A percentile compares a stretch with the other conserved stretches of the same genome.
phyloP scores from a whole-genome alignment of 208 protist species.

The Ichthyophonus hoferi region DNA sequence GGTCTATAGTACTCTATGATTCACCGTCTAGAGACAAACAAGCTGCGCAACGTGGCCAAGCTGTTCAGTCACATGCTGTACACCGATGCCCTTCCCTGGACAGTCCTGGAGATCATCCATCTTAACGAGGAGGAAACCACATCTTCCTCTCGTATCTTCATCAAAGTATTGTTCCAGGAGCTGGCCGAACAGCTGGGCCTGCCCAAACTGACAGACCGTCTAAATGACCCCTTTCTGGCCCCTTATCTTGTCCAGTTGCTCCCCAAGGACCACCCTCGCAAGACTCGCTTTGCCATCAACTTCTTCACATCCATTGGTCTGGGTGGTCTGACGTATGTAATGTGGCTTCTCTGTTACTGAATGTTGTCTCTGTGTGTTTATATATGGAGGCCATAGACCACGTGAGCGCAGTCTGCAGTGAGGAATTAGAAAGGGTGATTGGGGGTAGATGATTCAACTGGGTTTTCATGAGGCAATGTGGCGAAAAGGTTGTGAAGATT shows the following conservation, averaged over 20 bases:
- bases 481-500: no score
- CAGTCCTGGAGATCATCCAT: constrained; percentile 62
- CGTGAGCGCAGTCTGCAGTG: no score
- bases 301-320: constrained; percentile 83
- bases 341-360: no score
- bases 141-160: constrained; percentile 79
- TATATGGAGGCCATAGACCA: no score
- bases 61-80: constrained; percentile 92
- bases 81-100: constrained; percentile 87
- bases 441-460: no score
- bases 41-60: constrained; percentile 92
- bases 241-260: constrained; percentile 67
- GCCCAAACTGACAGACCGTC: constrained; percentile 54
- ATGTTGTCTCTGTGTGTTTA: no score
- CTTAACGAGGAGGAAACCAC: constrained; percentile 78
- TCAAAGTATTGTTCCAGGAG: constrained; percentile 77
- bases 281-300: constrained; percentile 86
- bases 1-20: constrained; percentile 86
- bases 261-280: constrained; percentile 73
- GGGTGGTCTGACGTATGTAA: constrained; percentile 63
- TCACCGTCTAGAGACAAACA: constrained; percentile 86
- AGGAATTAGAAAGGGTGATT: no score
- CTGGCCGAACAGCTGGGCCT: constrained; percentile 60
- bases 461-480: no score
- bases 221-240: constrained; percentile 63